Percentiles rank a stretch among this genome's conserved stretches.
These are phyloP conservation scores for Talaromyces rugulosus DNA, from an alignment of 2,329 filamentous ascomycete species.

Conservation along the genomic window DNA sequence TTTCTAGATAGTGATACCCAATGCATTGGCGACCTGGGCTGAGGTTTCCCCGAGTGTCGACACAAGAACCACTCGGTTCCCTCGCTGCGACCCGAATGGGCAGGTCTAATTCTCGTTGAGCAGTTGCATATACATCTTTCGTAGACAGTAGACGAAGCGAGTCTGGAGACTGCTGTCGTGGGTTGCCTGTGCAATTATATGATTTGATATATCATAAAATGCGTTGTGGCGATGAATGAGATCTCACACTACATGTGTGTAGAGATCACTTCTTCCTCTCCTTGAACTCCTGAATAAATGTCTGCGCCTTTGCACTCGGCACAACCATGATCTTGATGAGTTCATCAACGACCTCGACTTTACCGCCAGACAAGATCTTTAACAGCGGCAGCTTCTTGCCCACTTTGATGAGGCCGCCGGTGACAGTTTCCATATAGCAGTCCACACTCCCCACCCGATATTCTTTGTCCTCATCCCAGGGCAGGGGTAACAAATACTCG, in stretches of 20 bases:
- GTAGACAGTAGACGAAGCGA: background rate
- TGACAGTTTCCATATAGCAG: slow-evolving; percentile 80
- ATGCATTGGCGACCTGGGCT: slow-evolving; percentile 3
- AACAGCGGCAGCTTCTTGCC: slow-evolving; percentile 78
- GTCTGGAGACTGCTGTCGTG: background rate
- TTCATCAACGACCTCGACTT: slow-evolving; percentile 82
- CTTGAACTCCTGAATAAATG: slow-evolving; percentile 82
- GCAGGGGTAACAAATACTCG: slow-evolving; percentile 77
- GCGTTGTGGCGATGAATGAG: background rate
- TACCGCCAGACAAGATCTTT: slow-evolving; percentile 69
- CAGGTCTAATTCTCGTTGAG: background rate
- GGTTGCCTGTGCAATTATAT: background rate
- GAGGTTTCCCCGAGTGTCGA: slow-evolving; percentile 7
- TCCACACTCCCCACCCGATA: slow-evolving; percentile 68
- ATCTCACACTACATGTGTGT: background rate
- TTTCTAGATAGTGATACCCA: background rate
- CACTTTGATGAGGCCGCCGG: slow-evolving; percentile 79
- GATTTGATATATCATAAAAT: background rate
- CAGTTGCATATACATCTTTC: background rate
- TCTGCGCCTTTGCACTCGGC: slow-evolving; percentile 62
- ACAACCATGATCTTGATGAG: slow-evolving; percentile 79
- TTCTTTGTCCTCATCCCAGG: slow-evolving; percentile 70
- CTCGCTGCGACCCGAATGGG: slow-evolving; percentile 8
- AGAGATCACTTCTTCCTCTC: slow-evolving; percentile 47
- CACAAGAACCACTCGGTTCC: slow-evolving; percentile 12